A percentile compares a stretch with the other conserved stretches of the same genome.
These are phyloP conservation scores for Glaciozyma martinii DNA, from an alignment of 768 basidiomycete species.

Conservation along the genomic window DNA sequence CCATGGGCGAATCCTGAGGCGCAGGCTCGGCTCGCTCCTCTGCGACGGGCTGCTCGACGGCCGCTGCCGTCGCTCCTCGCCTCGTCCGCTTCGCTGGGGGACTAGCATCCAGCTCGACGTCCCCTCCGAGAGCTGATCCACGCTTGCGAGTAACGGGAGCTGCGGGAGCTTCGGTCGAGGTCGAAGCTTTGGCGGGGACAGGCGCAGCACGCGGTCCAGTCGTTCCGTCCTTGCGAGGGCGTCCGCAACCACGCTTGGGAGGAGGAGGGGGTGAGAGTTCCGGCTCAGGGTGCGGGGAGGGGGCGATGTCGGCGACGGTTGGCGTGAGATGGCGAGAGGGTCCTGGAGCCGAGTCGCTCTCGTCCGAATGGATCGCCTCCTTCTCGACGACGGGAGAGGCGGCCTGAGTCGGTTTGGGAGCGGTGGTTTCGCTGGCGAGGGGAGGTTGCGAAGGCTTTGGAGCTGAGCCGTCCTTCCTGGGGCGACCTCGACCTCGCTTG, in stretches of 20 bases:
- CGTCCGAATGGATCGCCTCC: too few relatives aligned
- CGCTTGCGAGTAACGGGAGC: background rate
- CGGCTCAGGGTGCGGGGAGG: background rate
- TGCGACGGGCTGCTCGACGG: background rate
- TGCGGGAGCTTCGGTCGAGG: background rate
- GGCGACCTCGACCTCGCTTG: too few relatives aligned
- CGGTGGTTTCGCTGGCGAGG: too few relatives aligned
- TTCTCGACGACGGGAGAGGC: too few relatives aligned
- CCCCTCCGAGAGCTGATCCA: background rate
- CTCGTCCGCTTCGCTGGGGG: too few relatives aligned
- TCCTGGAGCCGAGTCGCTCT: slow-evolving; percentile 20
- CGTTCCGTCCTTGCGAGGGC: background rate
- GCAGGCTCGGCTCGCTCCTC: background rate
- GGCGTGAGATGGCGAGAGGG: slow-evolving; percentile 3
- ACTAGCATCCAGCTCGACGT: background rate
- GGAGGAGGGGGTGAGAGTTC: background rate
- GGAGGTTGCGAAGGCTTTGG: too few relatives aligned
- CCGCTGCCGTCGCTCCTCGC: too few relatives aligned
- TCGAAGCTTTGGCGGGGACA: background rate
- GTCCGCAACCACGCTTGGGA: background rate
- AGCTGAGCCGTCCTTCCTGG: too few relatives aligned
- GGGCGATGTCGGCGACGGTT: background rate
- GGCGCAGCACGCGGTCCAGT: too few relatives aligned
- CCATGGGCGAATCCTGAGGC: background rate
- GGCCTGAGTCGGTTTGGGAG: too few relatives aligned